Base-by-base conservation (phyloP, 192 early-diverging fungal genomes). In the Backusella psychrophila region DNA sequence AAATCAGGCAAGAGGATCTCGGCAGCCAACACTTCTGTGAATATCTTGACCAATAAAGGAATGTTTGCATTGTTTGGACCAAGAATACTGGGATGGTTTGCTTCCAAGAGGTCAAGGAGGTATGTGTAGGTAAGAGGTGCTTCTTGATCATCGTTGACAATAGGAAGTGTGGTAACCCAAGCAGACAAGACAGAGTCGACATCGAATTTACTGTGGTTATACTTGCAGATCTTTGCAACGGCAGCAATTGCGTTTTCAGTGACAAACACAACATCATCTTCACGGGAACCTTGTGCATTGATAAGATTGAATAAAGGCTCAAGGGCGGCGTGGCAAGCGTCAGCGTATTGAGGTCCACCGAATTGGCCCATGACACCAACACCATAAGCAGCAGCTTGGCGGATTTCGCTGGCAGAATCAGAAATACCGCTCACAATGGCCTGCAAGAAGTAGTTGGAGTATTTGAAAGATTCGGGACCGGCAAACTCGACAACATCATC, bases 211-310 rank as follows among this genome's bases (percentile, higher is more conserved):
- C 83, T 80, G 49, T 71, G 78, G 78, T 89, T 90, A 76, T 87
- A 93, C 59, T 91, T 88, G 76, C 91, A 87, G 66, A 97, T 94
- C 87, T 98, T 99, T 72, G 93, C 93, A 44, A 99, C 79, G 6
- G 97, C 96, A n/a, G 95, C 88, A 19, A 98, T 87, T 17, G 92
- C 92, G 76, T 99, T 99, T 83, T 99, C 98, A 0, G 95, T 97
- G 6, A 94, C 96, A 79, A 91, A 89, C 11, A 96, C 78, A 73
- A 94, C 96, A 34, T 94, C 95, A 6, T 88, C 81, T 26, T 82
- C 82, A 21, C 94, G 89, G 8, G 96, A 82, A 35, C 89, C 88
- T 17, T 88, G 80, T 6, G 80, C 82, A 72, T 91, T 87, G 75
- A 96, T 88, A 23, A 90, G 77, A 56, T 86, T 89, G 74, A 98